Evolutionary conservation across 768 basidiomycete species (phyloP).

Genomic region (Suillus variegatus): DNA sequence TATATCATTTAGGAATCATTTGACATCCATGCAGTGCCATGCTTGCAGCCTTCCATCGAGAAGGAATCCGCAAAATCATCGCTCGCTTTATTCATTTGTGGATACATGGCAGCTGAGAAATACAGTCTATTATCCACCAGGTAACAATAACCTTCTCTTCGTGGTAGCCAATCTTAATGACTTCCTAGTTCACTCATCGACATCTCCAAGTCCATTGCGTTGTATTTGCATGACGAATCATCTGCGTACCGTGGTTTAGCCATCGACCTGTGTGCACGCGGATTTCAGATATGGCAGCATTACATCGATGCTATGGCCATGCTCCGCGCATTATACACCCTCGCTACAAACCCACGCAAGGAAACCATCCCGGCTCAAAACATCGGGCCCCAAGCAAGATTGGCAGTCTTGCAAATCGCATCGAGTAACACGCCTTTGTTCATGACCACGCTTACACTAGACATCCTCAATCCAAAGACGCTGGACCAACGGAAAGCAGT

Average conservation of each 20-base stretch:
- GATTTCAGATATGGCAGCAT: slow-evolving; percentile 93
- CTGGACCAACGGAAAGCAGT: slow-evolving; percentile 83
- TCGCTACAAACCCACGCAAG: slow-evolving; percentile 74
- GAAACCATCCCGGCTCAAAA: slow-evolving; percentile 70
- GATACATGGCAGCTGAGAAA: slow-evolving; percentile 79
- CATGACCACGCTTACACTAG: slow-evolving; percentile 91
- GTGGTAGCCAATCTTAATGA: slow-evolving; percentile 5
- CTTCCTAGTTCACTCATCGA: slow-evolving; percentile 70
- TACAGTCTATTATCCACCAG: slow-evolving; percentile 72
- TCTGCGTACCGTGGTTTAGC: slow-evolving; percentile 70
- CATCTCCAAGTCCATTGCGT: slow-evolving; percentile 77
- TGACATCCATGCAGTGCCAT: slow-evolving; percentile 50
- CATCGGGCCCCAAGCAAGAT: slow-evolving; percentile 74
- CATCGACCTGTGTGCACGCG: slow-evolving; percentile 87
- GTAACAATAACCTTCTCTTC: slow-evolving; percentile 39
- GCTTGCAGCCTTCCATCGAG: slow-evolving; percentile 58
- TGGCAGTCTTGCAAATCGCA: slow-evolving; percentile 85
- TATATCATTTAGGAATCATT: not conserved
- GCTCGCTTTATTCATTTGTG: slow-evolving; percentile 77
- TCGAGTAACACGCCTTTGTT: slow-evolving; percentile 82
- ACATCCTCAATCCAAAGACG: slow-evolving; percentile 77
- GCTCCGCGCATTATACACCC: slow-evolving; percentile 76
- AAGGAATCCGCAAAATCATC: slow-evolving; percentile 61
- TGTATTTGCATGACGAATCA: slow-evolving; percentile 75
- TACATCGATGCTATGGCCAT: slow-evolving; percentile 90